These are phyloP conservation scores for Fraxinus angustifolia DNA, from an alignment of 305 asterid genomes.

Conservation along the genomic window DNA sequence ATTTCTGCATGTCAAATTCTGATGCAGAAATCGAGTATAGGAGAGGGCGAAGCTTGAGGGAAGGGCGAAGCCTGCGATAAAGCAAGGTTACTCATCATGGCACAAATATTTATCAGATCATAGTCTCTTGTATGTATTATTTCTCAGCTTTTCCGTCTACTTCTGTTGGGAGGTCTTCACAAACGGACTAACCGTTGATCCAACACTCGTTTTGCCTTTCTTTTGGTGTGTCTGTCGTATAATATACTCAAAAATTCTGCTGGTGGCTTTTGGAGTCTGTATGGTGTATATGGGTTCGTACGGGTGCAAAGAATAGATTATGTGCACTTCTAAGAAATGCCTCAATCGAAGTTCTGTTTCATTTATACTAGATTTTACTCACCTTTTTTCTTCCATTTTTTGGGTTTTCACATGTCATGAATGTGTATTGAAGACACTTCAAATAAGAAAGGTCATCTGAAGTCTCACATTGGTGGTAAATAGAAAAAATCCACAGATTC, in stretches of 20 bases:
- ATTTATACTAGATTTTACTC: background rate
- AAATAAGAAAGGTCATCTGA: background rate
- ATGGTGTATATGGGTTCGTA: background rate
- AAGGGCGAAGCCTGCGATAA: conserved; percentile 41
- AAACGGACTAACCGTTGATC: conserved; percentile 35
- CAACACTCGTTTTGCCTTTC: conserved; percentile 8
- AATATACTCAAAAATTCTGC: background rate
- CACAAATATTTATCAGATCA: conserved; percentile 22
- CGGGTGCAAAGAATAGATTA: background rate
- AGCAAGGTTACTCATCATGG: conserved; percentile 39
- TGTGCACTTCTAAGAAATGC: conserved; percentile 1
- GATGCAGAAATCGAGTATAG: conserved; percentile 75
- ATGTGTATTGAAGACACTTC: background rate
- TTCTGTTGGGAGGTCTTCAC: conserved; percentile 26
- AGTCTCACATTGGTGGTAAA: background rate
- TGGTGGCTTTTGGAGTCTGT: background rate
- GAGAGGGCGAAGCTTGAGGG: conserved; percentile 80
- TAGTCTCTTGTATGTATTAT: conserved; percentile 21
- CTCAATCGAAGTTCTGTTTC: background rate
- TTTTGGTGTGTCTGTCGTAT: background rate
- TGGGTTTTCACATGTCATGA: background rate
- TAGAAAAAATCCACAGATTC: background rate
- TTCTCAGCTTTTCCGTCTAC: background rate
- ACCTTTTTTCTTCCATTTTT: background rate
- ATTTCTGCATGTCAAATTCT: conserved; percentile 54